Percentiles rank a stretch among this genome's conserved stretches.
phyloP scores from a whole-genome alignment of 208 protist genomes.

The Crithidia acanthocephali region DNA sequence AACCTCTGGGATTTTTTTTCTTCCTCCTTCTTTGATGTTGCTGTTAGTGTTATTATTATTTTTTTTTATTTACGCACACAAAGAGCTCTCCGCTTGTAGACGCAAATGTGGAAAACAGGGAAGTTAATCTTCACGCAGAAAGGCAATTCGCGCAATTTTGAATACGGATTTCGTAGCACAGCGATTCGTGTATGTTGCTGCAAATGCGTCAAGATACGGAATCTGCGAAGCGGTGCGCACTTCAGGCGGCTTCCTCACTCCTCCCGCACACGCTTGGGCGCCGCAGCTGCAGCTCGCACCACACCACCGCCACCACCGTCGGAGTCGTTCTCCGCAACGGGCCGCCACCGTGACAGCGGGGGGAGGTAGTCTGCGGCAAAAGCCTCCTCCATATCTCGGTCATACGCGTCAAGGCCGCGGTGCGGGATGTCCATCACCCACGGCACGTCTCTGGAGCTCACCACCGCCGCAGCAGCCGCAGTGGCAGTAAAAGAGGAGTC shows the following conservation, averaged over 20 bases:
- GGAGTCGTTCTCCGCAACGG: not conserved
- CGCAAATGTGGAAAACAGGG: not conserved
- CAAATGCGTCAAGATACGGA: too few species aligned
- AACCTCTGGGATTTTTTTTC: not conserved
- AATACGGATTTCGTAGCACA: too few species aligned
- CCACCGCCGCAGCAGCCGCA: not conserved
- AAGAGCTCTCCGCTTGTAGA: too few species aligned
- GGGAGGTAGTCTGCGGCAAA: constrained; percentile 14
- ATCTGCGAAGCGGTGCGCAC: too few species aligned
- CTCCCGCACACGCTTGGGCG: constrained; percentile 24
- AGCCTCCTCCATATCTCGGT: constrained; percentile 38
- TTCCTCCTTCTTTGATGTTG: too few species aligned
- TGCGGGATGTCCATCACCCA: constrained; percentile 87
- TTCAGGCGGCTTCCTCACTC: not conserved
- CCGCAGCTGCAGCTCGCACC: too few species aligned
- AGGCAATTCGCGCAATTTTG: too few species aligned
- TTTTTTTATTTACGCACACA: too few species aligned
- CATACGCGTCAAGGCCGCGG: constrained; percentile 55
- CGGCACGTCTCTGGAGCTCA: constrained; percentile 58
- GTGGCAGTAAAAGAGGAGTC: not conserved
- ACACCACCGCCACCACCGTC: too few species aligned
- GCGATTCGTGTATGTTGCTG: too few species aligned
- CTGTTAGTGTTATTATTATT: too few species aligned
- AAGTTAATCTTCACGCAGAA: too few species aligned
- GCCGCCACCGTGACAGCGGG: constrained; percentile 15